These are phyloP conservation scores for Pythium dissotocum DNA, from an alignment of 352 stramenopile species.

Conservation along the genomic window DNA sequence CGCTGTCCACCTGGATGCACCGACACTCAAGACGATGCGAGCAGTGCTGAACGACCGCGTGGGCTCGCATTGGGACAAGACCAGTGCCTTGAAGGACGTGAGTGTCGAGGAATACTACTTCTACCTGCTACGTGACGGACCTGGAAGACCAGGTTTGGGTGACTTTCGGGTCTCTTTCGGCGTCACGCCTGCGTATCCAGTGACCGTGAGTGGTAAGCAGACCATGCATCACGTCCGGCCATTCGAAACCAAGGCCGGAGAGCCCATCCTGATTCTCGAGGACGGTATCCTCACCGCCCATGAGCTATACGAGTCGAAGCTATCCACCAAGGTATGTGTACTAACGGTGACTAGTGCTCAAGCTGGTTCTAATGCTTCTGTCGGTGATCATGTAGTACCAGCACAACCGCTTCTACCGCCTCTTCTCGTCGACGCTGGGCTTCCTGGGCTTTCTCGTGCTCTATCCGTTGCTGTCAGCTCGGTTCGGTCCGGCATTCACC, in stretches of 20 bases:
- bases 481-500: slow-evolving; percentile 32
- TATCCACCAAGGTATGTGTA: slow-evolving; percentile 38
- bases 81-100: slow-evolving; percentile 50
- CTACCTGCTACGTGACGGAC: slow-evolving; percentile 33
- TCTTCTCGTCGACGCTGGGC: slow-evolving; percentile 60
- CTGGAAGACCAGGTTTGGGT: slow-evolving; percentile 32
- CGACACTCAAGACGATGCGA: slow-evolving; percentile 51
- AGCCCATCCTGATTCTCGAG: slow-evolving; percentile 59
- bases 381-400: slow-evolving; percentile 34
- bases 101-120: slow-evolving; percentile 61
- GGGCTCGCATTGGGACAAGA: slow-evolving; percentile 38
- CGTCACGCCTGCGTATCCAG: slow-evolving; percentile 62
- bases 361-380: too few relatives aligned
- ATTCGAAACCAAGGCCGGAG: slow-evolving; percentile 42
- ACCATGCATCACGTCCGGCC: slow-evolving; percentile 37
- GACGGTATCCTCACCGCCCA: slow-evolving; percentile 51
- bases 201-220: slow-evolving; percentile 66
- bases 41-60: slow-evolving; percentile 57
- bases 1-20: slow-evolving; percentile 41
- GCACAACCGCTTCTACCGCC: slow-evolving; percentile 63
- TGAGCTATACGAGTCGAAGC: slow-evolving; percentile 55
- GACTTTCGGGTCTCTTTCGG: slow-evolving; percentile 68
- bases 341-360: too few relatives aligned
- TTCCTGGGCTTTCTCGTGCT: slow-evolving; percentile 74
- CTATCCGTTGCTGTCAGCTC: slow-evolving; percentile 35